These are phyloP conservation scores for Fusarium nematophilum DNA, from an alignment of 2,329 filamentous ascomycete species.

Conservation along the genomic window DNA sequence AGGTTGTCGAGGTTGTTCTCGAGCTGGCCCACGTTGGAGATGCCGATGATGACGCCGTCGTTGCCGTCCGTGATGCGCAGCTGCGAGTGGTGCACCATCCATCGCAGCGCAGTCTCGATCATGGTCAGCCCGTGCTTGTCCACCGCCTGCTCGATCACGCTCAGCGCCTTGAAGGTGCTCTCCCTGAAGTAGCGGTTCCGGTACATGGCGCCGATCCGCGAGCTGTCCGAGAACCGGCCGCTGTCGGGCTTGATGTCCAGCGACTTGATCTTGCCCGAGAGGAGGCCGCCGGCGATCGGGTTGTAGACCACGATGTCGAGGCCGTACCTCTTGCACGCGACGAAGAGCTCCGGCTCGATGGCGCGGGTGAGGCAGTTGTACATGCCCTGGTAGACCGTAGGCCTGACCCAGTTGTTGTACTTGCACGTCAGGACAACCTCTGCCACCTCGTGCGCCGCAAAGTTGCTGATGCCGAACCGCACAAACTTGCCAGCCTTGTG, in stretches of 20 bases:
- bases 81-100: constrained; percentile 77
- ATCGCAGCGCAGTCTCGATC: constrained; percentile 79
- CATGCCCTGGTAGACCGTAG: constrained; percentile 89
- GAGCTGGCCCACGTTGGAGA: constrained; percentile 68
- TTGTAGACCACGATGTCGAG: constrained; percentile 86
- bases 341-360: constrained; percentile 80
- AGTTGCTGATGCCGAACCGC: constrained; percentile 83
- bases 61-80: constrained; percentile 64
- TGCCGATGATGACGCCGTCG: constrained; percentile 71
- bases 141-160: constrained; percentile 74
- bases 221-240: constrained; percentile 76
- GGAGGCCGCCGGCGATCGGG: constrained; percentile 82
- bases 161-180: constrained; percentile 70
- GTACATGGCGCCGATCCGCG: constrained; percentile 66
- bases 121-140: constrained; percentile 75
- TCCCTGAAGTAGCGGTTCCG: constrained; percentile 79
- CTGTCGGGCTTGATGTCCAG: constrained; percentile 69
- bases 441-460: constrained; percentile 86
- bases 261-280: constrained; percentile 82
- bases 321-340: constrained; percentile 79
- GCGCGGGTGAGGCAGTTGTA: constrained; percentile 83
- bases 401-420: constrained; percentile 82
- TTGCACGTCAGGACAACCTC: constrained; percentile 85
- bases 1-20: constrained; percentile 67
- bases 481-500: constrained; percentile 90